Evolutionary conservation across 129 eudicot genomes (phyloP), one percentile per base, ranked within the genome.

Genomic region (Daucus carota): DNA sequence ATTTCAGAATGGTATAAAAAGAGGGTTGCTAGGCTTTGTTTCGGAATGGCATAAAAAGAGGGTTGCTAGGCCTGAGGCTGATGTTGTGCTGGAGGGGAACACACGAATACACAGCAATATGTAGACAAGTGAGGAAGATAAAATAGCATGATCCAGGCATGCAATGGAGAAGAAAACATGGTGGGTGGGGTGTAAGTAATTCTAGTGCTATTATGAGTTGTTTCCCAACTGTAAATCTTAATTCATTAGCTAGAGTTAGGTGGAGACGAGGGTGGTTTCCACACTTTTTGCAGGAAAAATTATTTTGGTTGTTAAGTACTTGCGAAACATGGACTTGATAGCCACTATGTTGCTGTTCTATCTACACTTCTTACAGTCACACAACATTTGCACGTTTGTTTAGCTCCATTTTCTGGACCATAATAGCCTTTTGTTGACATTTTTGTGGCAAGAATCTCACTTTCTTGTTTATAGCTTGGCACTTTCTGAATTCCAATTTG

Each of bases 281-380:
- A 82, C 41, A 41, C 65, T 67, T 75, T 81, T 68, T 68, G 38
- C 80, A 78, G 71, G 57, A 65, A 57, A 76, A 81, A 76, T 69
- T 76, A 81, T 79, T 60, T 57, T 32, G 15, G 15, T 5, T 77
- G 83, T 80, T 72, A 31, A 33, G 88, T 84, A 84, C 84, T 77
- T 71, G 31, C 45, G 83, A 59, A 81, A 81, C 90, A 87, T 84
- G 83, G 85, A 81, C 68, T 77, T 82, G 62, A 84, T 79, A 52
- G 88, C 86, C 82, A 80, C 57, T 48, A 79, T 43, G 47, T 74
- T 50, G 46, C 8, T 70, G 6, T 65, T 32, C n/a, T 13, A 14
- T 32, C 71, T 31, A 31, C 38, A 28, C 36, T 42, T 38, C 48
- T 69, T 22, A 16, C 73, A 4, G 3, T 32, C 22, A 28, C 5